Evolutionary conservation across 2,329 filamentous ascomycete species (phyloP), one percentile per base, ranked within the genome.

Genomic region (Lanzia echinophila): DNA sequence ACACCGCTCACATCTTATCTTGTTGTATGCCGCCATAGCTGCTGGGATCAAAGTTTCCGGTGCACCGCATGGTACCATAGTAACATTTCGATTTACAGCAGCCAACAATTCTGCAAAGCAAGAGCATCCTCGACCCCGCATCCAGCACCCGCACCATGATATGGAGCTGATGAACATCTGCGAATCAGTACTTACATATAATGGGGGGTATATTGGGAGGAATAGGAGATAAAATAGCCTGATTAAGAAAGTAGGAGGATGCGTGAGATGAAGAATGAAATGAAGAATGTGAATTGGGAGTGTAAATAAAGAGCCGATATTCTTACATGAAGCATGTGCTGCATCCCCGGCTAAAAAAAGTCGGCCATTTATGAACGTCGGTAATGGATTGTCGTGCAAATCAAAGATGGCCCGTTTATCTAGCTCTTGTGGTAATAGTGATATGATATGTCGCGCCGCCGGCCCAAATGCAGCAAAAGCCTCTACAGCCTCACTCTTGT

Each of bases 281-380:
- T n/a, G n/a, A n/a, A n/a, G n/a, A n/a, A n/a, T n/a, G n/a, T n/a
- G n/a, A n/a, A n/a, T n/a, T n/a, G n/a, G n/a, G n/a, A n/a, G n/a
- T n/a, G n/a, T n/a, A n/a, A n/a, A n/a, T n/a, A n/a, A n/a, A n/a
- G n/a, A n/a, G n/a, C n/a, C n/a, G n/a, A n/a, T n/a, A n/a, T n/a
- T n/a, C n/a, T n/a, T n/a, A n/a, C n/a, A 78, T 31, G 78, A 77
- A 0, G 80, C 80, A 63, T 85, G 82, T 0, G 82, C 82, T 0
- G 82, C 80, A 60, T 86, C 82, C 8, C 82, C 82, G 79, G 65
- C 2, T 83, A 70, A 24, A 70, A 73, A n/a, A 75, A 61, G 1
- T 72, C 67, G 33, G 15, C 24, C 39, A 17, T 50, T 22, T 6
- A 24, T 15, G 53, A 68, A 69, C 32, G 72, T 77, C 3, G 50